phyloP scores from a whole-genome alignment of 306 rosid genomes.

The Begonia masoniana region DNA sequence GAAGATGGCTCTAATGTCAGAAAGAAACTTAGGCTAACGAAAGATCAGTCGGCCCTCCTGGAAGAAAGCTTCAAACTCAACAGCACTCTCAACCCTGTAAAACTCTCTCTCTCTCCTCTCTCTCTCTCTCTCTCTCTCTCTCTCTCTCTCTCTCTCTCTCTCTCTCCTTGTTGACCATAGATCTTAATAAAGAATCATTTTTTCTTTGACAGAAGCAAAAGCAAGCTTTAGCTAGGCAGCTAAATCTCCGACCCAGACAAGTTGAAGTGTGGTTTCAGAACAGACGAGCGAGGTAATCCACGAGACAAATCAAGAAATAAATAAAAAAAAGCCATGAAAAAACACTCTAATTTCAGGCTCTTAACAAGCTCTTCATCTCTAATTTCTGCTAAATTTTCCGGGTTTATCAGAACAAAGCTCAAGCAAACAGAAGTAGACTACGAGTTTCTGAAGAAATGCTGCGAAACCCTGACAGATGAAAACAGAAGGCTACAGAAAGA shows the following conservation, averaged over 20 bases:
- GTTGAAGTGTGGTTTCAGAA: conserved; percentile 99
- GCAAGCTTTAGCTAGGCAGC: conserved; percentile 76
- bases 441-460: conserved; percentile 85
- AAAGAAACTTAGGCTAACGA: conserved; percentile 83
- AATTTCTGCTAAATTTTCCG: neutral
- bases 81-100: conserved; percentile 97
- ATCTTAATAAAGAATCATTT: neutral
- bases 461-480: conserved; percentile 83
- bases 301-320: neutral
- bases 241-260: conserved; percentile 74
- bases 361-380: no score
- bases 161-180: neutral
- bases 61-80: conserved; percentile 92
- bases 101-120: conserved; percentile 4
- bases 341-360: no score
- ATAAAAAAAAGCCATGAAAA: no score
- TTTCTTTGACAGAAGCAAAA: conserved; percentile 63
- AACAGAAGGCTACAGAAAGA: conserved; percentile 74
- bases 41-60: conserved; percentile 78
- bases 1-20: conserved; percentile 79
- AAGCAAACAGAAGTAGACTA: conserved; percentile 96
- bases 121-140: conserved; percentile 6
- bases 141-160: neutral
- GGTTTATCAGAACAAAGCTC: conserved; percentile 62
- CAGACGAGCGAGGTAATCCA: conserved; percentile 79